phyloP scores from a whole-genome alignment of 1,139 yeast species.

The Candida neerlandica region DNA sequence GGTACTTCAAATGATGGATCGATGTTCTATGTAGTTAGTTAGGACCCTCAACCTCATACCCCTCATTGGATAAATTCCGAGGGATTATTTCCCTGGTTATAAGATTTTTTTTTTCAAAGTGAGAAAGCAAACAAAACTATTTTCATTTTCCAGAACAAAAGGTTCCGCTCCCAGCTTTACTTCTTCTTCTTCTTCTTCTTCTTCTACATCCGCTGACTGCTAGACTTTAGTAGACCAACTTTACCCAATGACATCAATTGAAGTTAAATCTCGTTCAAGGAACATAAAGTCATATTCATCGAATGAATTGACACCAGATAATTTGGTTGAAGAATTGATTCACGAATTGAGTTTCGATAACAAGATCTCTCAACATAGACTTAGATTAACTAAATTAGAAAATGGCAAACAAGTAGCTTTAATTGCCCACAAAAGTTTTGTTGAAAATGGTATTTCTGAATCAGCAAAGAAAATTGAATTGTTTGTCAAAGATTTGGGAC shows the following conservation, averaged over 20 bases:
- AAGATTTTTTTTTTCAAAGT: no score
- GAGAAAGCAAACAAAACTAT: no score
- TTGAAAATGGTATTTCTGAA: constrained; percentile 32
- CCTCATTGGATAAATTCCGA: no score
- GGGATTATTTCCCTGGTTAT: no score
- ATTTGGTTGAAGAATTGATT: constrained; percentile 36
- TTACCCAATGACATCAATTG: constrained; percentile 32
- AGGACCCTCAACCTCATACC: no score
- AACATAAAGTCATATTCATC: constrained; percentile 43
- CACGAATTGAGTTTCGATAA: constrained; percentile 43
- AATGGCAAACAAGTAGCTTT: constrained; percentile 37
- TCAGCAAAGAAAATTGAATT: constrained; percentile 34
- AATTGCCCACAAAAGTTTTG: constrained; percentile 31
- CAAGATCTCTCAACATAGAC: constrained; percentile 36
- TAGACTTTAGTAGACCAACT: neutral
- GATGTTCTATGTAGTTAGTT: no score
- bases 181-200: neutral
- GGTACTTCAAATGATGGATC: no score
- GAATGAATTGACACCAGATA: constrained; percentile 34
- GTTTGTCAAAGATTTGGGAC: constrained; percentile 84
- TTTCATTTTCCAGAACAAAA: no score
- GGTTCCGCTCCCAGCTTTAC: neutral
- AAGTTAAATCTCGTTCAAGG: constrained; percentile 55
- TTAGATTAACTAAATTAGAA: constrained; percentile 39
- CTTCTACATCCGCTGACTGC: neutral